Conservation (phyloP, 2,329 filamentous ascomycete species). For the Chaetomium sp. region DNA sequence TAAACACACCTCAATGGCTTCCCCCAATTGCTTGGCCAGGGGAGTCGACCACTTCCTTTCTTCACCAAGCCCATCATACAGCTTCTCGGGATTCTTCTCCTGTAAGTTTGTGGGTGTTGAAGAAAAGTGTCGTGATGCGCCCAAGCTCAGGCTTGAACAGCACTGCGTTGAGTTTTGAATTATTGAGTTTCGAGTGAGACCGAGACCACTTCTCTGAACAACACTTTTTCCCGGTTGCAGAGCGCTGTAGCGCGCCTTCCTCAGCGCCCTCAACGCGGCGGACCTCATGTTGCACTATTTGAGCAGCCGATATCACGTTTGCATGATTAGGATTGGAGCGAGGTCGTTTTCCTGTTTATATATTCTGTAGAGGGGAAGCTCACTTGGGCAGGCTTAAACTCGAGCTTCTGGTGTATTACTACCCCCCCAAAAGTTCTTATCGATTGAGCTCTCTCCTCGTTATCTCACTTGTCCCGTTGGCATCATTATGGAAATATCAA, state of each 20-base stretch:
- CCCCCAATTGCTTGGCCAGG: slow-evolving; percentile 80
- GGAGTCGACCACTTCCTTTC: slow-evolving; percentile 85
- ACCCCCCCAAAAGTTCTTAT: slow-evolving; percentile 5
- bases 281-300: slow-evolving; percentile 28
- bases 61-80: slow-evolving; percentile 29
- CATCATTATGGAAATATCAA: not conserved
- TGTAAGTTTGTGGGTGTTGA: slow-evolving; percentile 12
- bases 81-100: not conserved
- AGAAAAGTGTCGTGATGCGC: slow-evolving; percentile 26
- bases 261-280: slow-evolving; percentile 26
- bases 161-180: not conserved
- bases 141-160: slow-evolving; percentile 9
- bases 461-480: too few relatives aligned
- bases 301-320: slow-evolving; percentile 10
- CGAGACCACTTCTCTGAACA: slow-evolving; percentile 7
- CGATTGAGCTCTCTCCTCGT: slow-evolving; percentile 1
- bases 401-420: slow-evolving; percentile 18
- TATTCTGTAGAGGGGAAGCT: not conserved
- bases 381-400: not conserved
- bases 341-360: not conserved
- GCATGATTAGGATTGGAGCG: not conserved
- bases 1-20: slow-evolving; percentile 75
- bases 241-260: slow-evolving; percentile 20
- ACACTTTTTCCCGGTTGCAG: slow-evolving; percentile 8
- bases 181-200: slow-evolving; percentile 10